phyloP scores from a whole-genome alignment of 139 green algal species.

The Chlamydomonas sphaeroides region DNA sequence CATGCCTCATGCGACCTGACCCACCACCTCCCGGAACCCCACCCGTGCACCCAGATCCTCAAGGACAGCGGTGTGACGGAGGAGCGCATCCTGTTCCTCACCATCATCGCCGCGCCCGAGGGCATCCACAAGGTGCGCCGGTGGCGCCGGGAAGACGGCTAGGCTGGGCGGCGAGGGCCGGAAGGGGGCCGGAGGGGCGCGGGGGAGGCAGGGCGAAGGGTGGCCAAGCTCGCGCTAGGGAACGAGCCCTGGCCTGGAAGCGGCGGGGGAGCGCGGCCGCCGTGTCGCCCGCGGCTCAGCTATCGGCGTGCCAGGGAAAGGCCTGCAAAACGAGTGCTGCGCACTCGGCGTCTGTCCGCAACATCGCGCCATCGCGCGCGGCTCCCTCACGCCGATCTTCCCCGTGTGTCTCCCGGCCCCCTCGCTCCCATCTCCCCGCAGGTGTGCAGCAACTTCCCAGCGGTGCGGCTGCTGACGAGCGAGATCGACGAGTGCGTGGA shows the following conservation, averaged over 20 bases:
- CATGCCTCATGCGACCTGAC: no score
- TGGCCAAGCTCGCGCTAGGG: not conserved
- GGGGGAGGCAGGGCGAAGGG: not conserved
- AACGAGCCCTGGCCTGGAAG: no score
- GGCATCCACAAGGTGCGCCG: conserved; percentile 85
- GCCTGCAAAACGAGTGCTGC: no score
- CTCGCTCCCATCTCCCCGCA: not conserved
- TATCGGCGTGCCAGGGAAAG: no score
- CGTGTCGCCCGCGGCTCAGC: no score
- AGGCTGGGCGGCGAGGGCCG: conserved; percentile 62
- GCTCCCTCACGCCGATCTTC: no score
- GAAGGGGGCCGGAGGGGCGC: no score
- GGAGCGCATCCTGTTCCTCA: conserved; percentile 92
- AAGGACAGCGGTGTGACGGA: conserved; percentile 86
- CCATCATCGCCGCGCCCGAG: conserved; percentile 92
- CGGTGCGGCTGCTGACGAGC: conserved; percentile 84
- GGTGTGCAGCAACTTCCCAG: conserved; percentile 63
- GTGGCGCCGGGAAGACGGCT: conserved; percentile 76
- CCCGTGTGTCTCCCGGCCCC: not conserved
- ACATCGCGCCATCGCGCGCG: no score
- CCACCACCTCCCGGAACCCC: no score
- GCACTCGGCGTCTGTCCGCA: no score
- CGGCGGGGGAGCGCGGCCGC: no score
- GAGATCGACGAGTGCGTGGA: conserved; percentile 92
- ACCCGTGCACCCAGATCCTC: conserved; percentile 85